phyloP scores from a whole-genome alignment of 345 rosid species.

The Gossypium thurberi region DNA sequence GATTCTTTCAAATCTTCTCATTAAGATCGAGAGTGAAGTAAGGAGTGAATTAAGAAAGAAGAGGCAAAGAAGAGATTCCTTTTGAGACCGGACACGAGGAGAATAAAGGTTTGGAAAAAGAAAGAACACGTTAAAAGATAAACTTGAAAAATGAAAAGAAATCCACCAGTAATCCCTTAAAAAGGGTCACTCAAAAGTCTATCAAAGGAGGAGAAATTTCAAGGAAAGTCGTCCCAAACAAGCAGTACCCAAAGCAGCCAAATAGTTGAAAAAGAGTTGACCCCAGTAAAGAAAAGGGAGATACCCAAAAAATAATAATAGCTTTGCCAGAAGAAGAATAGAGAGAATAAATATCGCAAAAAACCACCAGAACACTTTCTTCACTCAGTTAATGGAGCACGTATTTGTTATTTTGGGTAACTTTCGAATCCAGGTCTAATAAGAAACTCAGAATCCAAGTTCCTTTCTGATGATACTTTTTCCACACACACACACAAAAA shows the following conservation, averaged over 20 bases:
- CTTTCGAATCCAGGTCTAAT: not conserved
- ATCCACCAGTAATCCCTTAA: slow-evolving; percentile 12
- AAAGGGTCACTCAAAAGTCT: slow-evolving; percentile 3
- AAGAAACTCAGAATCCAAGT: not conserved
- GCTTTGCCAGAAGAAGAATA: slow-evolving; percentile 16
- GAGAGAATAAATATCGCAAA: not conserved
- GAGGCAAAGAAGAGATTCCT: slow-evolving; percentile 31
- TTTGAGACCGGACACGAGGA: slow-evolving; percentile 30
- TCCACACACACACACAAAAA: not conserved
- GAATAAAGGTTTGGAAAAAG: slow-evolving; percentile 29
- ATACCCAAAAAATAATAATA: not conserved
- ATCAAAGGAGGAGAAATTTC: slow-evolving; percentile 35
- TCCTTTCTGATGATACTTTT: not conserved
- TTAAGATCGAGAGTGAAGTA: slow-evolving; percentile 20
- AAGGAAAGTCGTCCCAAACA: slow-evolving; percentile 27
- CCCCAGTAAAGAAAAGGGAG: slow-evolving; percentile 10
- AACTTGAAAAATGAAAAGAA: slow-evolving; percentile 26
- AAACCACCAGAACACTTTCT: slow-evolving; percentile 3
- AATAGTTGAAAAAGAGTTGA: slow-evolving; percentile 7
- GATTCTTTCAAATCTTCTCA: slow-evolving; percentile 26
- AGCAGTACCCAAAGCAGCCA: not conserved
- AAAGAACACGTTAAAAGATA: slow-evolving; percentile 26
- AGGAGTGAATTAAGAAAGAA: slow-evolving; percentile 10
- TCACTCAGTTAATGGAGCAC: slow-evolving; percentile 1
- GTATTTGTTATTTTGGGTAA: not conserved